A percentile compares a stretch with the other conserved stretches of the same genome.
Conservation (phyloP, 225 moss, liverwort and hornwort species). For the Pseudoscleropodium purum region DNA sequence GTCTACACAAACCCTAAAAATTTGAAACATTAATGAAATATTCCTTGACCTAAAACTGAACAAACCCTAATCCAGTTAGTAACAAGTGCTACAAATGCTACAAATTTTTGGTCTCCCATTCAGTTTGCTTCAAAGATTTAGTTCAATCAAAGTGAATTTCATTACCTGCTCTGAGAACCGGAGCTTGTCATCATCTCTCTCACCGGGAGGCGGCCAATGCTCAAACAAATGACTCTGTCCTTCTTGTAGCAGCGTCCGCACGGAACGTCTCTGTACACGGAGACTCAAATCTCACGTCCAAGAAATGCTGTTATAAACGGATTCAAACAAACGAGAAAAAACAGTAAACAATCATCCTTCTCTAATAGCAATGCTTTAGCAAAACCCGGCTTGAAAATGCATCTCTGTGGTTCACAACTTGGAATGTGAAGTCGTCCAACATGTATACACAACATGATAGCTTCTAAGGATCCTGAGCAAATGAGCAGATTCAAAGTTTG, state of each 20-base stretch:
- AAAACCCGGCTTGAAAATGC: not conserved
- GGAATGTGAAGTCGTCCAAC: not conserved
- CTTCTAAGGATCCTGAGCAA: not conserved
- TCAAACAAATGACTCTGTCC: constrained; percentile 57
- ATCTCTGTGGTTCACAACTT: not conserved
- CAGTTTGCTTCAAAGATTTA: not conserved
- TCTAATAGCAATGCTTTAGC: not conserved
- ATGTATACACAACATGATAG: not conserved
- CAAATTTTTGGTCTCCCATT: not conserved
- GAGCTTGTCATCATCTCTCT: constrained; percentile 50
- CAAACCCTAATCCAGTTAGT: not conserved
- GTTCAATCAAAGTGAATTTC: not conserved
- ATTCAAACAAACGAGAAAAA: not conserved
- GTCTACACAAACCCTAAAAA: not conserved
- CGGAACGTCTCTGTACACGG: constrained; percentile 9
- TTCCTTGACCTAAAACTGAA: not conserved
- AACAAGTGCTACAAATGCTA: not conserved
- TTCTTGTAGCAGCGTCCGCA: constrained; percentile 42
- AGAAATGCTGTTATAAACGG: not conserved
- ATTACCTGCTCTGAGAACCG: constrained; percentile 43
- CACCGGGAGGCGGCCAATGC: constrained; percentile 45
- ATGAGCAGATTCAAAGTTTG: not conserved
- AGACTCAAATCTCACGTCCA: not conserved
- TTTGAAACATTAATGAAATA: not conserved
- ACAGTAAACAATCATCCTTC: too few species aligned